Conservation (phyloP, 2,329 filamentous ascomycete genomes). For the Iodosphaeria phyllophila region DNA sequence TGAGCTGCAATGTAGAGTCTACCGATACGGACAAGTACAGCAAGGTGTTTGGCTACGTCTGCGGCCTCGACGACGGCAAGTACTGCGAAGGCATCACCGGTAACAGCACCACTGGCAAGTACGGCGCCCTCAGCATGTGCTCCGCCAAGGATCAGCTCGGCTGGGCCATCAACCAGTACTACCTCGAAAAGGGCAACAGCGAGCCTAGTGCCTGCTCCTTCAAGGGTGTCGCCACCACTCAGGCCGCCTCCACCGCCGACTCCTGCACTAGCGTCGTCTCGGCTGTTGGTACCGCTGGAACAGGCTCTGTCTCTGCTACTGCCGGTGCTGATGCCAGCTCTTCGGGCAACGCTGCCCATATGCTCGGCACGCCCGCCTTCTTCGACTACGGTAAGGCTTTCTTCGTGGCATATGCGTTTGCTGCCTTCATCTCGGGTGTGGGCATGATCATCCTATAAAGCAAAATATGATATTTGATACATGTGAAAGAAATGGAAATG, state of each 20-base stretch:
- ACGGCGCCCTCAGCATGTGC: constrained; percentile 69
- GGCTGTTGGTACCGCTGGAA: constrained; percentile 42
- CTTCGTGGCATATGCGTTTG: constrained; percentile 27
- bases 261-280: constrained; percentile 40
- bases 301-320: constrained; percentile 30
- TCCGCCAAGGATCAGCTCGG: constrained; percentile 49
- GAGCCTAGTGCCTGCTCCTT: constrained; percentile 49
- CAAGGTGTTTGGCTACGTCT: constrained; percentile 57
- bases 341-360: constrained; percentile 23
- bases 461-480: no score
- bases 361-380: constrained; percentile 12
- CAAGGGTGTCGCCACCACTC: constrained; percentile 41
- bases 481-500: no score
- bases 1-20: constrained; percentile 50
- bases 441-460: constrained; percentile 37
- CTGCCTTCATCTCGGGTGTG: constrained; percentile 28
- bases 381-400: constrained; percentile 14
- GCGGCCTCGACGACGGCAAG: constrained; percentile 31
- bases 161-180: constrained; percentile 59
- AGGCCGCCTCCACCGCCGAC: constrained; percentile 23
- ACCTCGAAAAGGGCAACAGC: constrained; percentile 31
- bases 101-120: constrained; percentile 48
- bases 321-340: constrained; percentile 20
- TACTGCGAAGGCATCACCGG: constrained; percentile 50
- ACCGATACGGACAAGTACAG: constrained; percentile 37